Conservation (phyloP, 2,329 filamentous ascomycete species). For the Botrytis fragariae region DNA sequence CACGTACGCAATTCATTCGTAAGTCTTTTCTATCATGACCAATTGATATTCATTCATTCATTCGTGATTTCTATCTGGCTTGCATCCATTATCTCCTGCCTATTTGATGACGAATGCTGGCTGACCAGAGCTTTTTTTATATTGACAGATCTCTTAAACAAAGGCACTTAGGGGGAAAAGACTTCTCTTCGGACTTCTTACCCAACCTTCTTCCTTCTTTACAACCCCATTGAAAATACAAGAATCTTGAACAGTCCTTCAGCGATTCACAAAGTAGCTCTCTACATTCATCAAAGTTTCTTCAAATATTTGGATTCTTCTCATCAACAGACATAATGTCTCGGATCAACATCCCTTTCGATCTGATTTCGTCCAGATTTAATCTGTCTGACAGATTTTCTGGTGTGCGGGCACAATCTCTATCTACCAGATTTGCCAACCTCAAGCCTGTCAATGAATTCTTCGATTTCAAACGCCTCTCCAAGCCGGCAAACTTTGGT, state of each 20-base stretch:
- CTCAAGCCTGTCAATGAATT: conserved; percentile 90
- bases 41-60: neutral
- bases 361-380: conserved; percentile 85
- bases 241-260: neutral
- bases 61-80: neutral
- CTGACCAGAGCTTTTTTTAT: conserved; percentile 25
- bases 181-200: neutral
- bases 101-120: conserved; percentile 23
- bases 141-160: conserved; percentile 31
- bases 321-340: conserved; percentile 56
- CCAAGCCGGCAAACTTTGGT: conserved; percentile 87
- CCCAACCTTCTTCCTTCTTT: neutral
- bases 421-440: conserved; percentile 85
- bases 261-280: neutral
- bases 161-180: neutral
- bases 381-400: conserved; percentile 84
- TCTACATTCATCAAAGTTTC: neutral
- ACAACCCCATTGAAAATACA: neutral
- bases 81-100: neutral
- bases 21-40: neutral
- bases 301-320: neutral
- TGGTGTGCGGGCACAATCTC: conserved; percentile 72
- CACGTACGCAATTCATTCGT: neutral
- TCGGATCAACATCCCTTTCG: conserved; percentile 88
- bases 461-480: conserved; percentile 90